Evolutionary conservation across 352 stramenopile genomes (phyloP).

Genomic region (Blastocystis sp.): DNA sequence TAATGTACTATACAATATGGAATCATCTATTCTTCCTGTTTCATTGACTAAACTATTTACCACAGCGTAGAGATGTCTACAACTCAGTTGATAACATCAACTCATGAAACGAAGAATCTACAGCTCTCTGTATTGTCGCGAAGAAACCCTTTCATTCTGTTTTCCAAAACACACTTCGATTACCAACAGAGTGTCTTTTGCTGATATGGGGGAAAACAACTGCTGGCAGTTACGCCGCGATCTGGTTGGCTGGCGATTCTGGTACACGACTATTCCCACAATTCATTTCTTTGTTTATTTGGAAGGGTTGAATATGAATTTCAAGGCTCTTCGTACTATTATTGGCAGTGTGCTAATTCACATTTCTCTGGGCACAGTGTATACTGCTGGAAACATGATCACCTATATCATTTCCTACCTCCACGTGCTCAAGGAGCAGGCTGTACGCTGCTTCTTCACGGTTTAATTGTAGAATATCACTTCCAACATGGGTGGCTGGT

Average conservation of each 20-base stretch:
- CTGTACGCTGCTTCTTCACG: not conserved
- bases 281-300: slow-evolving; percentile 27
- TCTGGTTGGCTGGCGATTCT: not conserved
- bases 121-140: too few species aligned
- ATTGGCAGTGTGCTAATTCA: slow-evolving; percentile 48
- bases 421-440: not conserved
- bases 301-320: not conserved
- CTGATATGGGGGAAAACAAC: too few species aligned
- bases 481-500: slow-evolving; percentile 23
- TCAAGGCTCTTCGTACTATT: slow-evolving; percentile 38
- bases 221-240: not conserved
- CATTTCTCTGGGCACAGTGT: slow-evolving; percentile 28
- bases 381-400: slow-evolving; percentile 57
- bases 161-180: too few species aligned
- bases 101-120: too few species aligned
- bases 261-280: not conserved
- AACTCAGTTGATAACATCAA: too few species aligned
- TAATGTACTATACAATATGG: too few species aligned
- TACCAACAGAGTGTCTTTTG: too few species aligned
- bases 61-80: too few species aligned
- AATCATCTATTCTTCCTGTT: too few species aligned
- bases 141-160: too few species aligned
- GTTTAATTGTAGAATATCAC: slow-evolving; percentile 24
- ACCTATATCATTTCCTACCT: slow-evolving; percentile 57
- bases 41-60: too few species aligned